Conservation (phyloP, 1,139 yeast genomes). For the Taphrina communis region DNA sequence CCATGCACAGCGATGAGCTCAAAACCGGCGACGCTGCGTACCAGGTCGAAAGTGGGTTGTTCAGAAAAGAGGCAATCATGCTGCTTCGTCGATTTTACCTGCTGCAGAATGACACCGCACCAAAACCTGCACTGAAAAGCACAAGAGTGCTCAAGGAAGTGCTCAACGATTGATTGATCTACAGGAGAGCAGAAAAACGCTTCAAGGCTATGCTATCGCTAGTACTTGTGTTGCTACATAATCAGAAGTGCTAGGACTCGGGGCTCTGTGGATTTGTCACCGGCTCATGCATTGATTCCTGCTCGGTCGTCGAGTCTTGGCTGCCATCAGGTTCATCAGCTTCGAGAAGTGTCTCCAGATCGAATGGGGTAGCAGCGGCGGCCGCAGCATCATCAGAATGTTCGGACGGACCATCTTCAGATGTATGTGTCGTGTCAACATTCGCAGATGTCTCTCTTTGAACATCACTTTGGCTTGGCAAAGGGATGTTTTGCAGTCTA, state of each 20-base stretch:
- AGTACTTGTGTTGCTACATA: not conserved
- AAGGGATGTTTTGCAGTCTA: slow-evolving; percentile 11
- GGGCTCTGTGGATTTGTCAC: not conserved
- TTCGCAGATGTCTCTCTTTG: not conserved
- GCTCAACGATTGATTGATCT: slow-evolving; percentile 50
- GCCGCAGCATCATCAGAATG: no score
- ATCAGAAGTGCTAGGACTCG: not conserved
- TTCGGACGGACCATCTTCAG: no score
- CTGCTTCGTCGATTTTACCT: slow-evolving; percentile 75
- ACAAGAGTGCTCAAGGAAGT: slow-evolving; percentile 72
- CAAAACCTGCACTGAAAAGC: slow-evolving; percentile 76
- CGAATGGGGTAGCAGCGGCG: not conserved
- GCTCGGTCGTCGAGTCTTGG: not conserved
- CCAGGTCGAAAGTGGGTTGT: slow-evolving; percentile 73
- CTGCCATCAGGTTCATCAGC: not conserved
- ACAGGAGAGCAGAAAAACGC: not conserved
- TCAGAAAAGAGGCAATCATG: slow-evolving; percentile 80
- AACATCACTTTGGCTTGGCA: slow-evolving; percentile 3
- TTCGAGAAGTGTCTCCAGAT: not conserved
- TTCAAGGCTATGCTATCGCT: slow-evolving; percentile 21
- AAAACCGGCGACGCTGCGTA: slow-evolving; percentile 54
- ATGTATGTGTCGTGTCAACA: not conserved
- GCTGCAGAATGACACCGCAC: slow-evolving; percentile 62
- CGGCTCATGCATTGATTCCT: not conserved
- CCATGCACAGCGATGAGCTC: slow-evolving; percentile 55